Base-by-base conservation (phyloP, 306 rosid species). In the Cajanus cajan region DNA sequence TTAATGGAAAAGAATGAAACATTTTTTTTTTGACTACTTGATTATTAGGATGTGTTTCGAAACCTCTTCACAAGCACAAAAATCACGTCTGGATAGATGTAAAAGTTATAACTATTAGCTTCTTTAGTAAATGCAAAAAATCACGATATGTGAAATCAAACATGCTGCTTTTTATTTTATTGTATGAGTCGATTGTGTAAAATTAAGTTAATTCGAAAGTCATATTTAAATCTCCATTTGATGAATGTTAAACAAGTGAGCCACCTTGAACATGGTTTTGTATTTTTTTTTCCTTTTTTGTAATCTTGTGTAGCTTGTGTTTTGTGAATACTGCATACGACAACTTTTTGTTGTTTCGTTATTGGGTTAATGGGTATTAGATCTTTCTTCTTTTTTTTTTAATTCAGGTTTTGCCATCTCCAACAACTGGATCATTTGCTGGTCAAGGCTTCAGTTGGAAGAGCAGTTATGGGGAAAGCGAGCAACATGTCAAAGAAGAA, bases 391-490 rank as follows among this genome's bases (percentile, higher is more conserved):
- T 28, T 28, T 3, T 22, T 76, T 68, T 59, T n/a, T 24, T 1
- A 13, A 40, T 43, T 66, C 78, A 91, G 97, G 64, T 73, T 89
- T 83, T 92, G 76, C 96, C 98, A 37, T 94, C 98, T 83, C 98
- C 98, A 64, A 94, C 98, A 8, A 94, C 96, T 5, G 98, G 97
- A 52, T 61, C 89, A 47, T 88, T 77, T 80, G 87, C 88, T 37
- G 80, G 87, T 81, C 95, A 87, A 5, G 58, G 84, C 44, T 87
- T 70, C 81, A 85, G 84, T 66, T 92, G 97, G 97, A 88, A 78
- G 84, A 85, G 25, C 83, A 86, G 74, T 84, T 88, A 85, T 71
- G 82, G 59, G 7, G 84, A 77, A 28, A 78, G 80, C 61, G 88
- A 87, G 9, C 88, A 87, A 19, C 74, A 15, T 16, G 67, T 87